A percentile compares a stretch with the other conserved stretches of the same genome.
These are phyloP conservation scores for Creolimax fragrantissima DNA, from an alignment of 78 protist genomes.

Conservation along the genomic window DNA sequence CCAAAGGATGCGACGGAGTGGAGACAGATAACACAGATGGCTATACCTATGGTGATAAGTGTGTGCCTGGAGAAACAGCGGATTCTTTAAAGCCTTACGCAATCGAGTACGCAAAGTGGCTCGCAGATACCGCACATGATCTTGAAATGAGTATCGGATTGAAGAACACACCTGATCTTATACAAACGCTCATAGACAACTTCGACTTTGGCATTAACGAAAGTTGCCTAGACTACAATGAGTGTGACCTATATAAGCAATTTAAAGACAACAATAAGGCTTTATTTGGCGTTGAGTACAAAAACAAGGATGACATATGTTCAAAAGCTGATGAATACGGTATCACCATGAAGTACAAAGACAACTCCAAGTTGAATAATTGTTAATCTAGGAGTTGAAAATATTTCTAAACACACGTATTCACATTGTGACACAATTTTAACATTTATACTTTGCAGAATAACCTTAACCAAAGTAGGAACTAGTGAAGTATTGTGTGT, in stretches of 20 bases:
- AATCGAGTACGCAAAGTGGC: not conserved
- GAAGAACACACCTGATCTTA: not conserved
- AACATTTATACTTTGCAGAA: too few species aligned
- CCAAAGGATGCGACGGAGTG: not conserved
- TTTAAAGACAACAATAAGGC: not conserved
- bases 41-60: not conserved
- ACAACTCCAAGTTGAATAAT: not conserved
- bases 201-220: constrained; percentile 11
- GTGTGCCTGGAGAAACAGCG: not conserved
- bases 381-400: too few species aligned
- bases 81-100: not conserved
- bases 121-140: not conserved
- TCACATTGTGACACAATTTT: too few species aligned
- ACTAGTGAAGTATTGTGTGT: too few species aligned
- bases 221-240: not conserved
- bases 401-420: too few species aligned
- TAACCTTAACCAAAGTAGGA: too few species aligned
- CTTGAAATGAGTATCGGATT: not conserved
- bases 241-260: not conserved
- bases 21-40: not conserved
- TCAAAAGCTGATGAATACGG: not conserved
- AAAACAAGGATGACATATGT: not conserved
- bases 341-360: not conserved
- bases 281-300: not conserved
- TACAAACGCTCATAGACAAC: not conserved